These are phyloP conservation scores for Nannochloropsis granulata DNA, from an alignment of 108 stramenopile species.

Conservation along the genomic window DNA sequence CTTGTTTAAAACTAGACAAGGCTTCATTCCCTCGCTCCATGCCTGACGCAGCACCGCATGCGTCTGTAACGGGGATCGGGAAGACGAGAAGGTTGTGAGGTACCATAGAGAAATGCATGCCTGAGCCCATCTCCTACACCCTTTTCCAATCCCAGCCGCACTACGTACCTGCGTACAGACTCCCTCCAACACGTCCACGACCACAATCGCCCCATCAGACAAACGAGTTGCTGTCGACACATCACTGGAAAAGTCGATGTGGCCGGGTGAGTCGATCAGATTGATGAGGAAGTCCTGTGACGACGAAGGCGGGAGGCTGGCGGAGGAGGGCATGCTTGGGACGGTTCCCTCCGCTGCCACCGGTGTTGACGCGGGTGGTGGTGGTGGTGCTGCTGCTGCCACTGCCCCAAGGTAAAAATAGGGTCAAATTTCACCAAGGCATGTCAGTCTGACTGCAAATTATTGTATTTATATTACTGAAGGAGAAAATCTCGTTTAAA, in stretches of 20 bases:
- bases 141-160: neutral
- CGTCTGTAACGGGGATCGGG: constrained; percentile 45
- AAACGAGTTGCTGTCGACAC: constrained; percentile 76
- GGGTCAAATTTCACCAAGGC: no score
- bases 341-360: neutral
- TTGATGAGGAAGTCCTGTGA: constrained; percentile 60
- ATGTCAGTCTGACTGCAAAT: neutral
- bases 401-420: neutral
- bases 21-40: constrained; percentile 60
- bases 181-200: constrained; percentile 69
- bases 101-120: no score
- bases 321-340: no score
- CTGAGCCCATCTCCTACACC: no score
- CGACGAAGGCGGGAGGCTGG: neutral
- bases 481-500: neutral
- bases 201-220: constrained; percentile 79
- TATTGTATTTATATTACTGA: neutral
- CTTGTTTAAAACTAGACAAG: constrained; percentile 52
- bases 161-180: constrained; percentile 15
- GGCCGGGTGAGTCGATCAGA: constrained; percentile 90
- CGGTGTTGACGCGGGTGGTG: neutral
- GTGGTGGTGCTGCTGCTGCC: neutral
- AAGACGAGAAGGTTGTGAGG: neutral
- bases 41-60: constrained; percentile 89
- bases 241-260: constrained; percentile 89